A percentile compares a stretch with the other conserved stretches of the same genome.
Evolutionary conservation across 1,139 yeast species (phyloP).

Genomic region (Blastobotrys buckinghamii): DNA sequence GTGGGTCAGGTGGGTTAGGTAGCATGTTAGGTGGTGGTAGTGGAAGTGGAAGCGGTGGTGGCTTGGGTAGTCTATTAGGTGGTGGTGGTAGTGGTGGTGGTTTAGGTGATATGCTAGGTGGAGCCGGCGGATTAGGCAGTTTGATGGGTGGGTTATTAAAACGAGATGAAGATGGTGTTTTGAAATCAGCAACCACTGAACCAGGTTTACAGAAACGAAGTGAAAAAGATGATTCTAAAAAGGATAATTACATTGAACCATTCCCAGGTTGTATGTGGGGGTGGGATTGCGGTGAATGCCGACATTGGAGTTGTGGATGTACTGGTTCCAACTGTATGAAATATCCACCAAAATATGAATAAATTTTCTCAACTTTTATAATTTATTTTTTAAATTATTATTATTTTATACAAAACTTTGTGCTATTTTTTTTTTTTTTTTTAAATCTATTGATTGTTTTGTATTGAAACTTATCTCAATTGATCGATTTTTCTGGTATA

Average conservation of each 20-base stretch:
- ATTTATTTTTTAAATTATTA: too few species aligned
- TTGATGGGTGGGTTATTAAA: neutral
- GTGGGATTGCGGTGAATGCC: neutral
- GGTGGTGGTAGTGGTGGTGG: too few species aligned
- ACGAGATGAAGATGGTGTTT: neutral
- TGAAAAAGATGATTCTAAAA: neutral
- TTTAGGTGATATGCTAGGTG: too few species aligned
- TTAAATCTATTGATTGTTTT: too few species aligned
- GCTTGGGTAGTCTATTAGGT: too few species aligned
- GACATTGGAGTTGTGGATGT: slow-evolving; percentile 2
- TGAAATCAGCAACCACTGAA: neutral
- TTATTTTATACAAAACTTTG: too few species aligned
- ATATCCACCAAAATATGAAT: neutral
- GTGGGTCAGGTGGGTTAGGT: neutral
- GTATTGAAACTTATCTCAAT: too few species aligned
- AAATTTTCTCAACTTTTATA: too few species aligned
- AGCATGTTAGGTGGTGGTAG: neutral
- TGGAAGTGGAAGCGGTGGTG: neutral
- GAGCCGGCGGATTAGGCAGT: too few species aligned
- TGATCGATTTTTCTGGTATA: too few species aligned
- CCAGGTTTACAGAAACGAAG: neutral
- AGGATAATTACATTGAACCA: neutral
- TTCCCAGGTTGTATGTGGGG: neutral
- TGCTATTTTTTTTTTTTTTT: too few species aligned
- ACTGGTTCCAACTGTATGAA: neutral